Base-by-base conservation (phyloP, 768 basidiomycete genomes). In the Lentinula raphanica region DNA sequence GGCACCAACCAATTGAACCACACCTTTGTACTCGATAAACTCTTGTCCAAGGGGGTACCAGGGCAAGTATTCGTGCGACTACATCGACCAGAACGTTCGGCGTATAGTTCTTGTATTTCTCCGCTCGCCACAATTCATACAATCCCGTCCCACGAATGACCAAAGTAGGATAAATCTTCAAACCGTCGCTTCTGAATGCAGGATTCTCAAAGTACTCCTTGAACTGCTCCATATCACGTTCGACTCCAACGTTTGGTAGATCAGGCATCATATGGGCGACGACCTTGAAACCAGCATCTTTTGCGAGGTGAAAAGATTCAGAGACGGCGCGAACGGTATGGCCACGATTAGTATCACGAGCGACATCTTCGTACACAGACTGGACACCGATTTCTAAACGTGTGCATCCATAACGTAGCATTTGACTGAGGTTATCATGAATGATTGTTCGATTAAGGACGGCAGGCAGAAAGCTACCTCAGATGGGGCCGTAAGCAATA, bases 261-360 rank as follows among this genome's bases (percentile, higher is more conserved):
- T 99, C 96, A 13, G 95, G 94, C 95, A 99, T 99, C 97, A 98
- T 98, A 69, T 99, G 97, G 19, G 95, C 95, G 28, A 99, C 97
- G 56, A 99, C 95, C 73, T 99, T 99, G 87, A 97, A 99, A 3
- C 97, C 97, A 1, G 96, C 97, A 66, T 99, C 96, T 71, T 99
- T 99, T 19, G 94, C 88, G 65, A 99, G 85, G 67, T 98, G 96
- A 74, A 99, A 99, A 12, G 90, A 92, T 71, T 99, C 96, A 48
- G 92, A 87, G 55, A 98, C 96, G 8, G 96, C 93, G 54, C 93
- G 93, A 50, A 99, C 97, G 25, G 97, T 99, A 72, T 99, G 97
- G 0, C 97, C 97, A 56, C 97, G 90, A 70, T 99, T 99, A 19
- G 97, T 98, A 70, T 99, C 97, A 54, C 97, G 86, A 13, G 97